A percentile compares a stretch with the other conserved stretches of the same genome.
These are phyloP conservation scores for Luzula sylvatica DNA, from an alignment of 176 grass and related monocot species.

Conservation along the genomic window DNA sequence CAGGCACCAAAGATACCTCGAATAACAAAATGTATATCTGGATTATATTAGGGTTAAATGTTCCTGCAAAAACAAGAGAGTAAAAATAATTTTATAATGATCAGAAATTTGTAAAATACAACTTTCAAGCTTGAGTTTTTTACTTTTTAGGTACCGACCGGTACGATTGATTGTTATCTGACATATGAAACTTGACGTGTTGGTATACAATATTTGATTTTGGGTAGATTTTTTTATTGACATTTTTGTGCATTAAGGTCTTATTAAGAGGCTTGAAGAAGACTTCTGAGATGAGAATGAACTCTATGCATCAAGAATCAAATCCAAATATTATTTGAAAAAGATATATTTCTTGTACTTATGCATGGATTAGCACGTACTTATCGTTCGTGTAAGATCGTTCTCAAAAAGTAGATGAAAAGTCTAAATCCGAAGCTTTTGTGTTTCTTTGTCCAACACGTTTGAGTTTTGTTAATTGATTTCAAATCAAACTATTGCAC, in stretches of 20 bases:
- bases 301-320: background rate
- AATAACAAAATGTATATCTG: too few species aligned
- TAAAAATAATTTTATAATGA: too few species aligned
- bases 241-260: background rate
- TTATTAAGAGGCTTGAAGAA: background rate
- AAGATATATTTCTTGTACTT: slow-evolving; percentile 2
- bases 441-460: too few species aligned
- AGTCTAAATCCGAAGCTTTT: too few species aligned
- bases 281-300: slow-evolving; percentile 6
- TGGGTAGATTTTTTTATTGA: background rate
- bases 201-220: slow-evolving; percentile 1
- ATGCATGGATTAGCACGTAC: slow-evolving; percentile 3
- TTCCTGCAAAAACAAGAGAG: too few species aligned
- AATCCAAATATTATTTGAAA: slow-evolving; percentile 17
- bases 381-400: slow-evolving; percentile 5
- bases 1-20: background rate
- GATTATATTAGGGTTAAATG: too few species aligned
- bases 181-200: background rate
- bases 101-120: too few species aligned
- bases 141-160: background rate
- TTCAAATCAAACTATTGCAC: too few species aligned
- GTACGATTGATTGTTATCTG: too few species aligned
- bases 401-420: background rate
- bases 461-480: too few species aligned
- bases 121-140: background rate